Evolutionary conservation across 1,139 yeast species (phyloP).

Genomic region (Meyerozyma athensensis): DNA sequence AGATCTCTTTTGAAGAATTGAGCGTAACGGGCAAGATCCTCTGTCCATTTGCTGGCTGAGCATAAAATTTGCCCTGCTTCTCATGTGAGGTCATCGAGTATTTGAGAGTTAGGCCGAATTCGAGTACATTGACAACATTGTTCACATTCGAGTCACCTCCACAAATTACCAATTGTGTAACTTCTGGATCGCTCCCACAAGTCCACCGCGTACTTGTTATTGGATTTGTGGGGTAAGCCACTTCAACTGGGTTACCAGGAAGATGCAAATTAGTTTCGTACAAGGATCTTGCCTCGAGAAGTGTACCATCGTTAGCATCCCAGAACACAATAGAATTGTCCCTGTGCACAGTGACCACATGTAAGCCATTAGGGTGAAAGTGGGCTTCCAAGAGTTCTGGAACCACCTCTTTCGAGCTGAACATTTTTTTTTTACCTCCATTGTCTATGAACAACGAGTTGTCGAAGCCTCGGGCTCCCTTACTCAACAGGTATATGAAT

Average conservation of each 20-base stretch:
- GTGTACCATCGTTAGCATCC: slow-evolving; percentile 77
- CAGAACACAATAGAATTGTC: slow-evolving; percentile 88
- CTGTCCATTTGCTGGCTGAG: slow-evolving; percentile 51
- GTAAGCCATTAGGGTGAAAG: slow-evolving; percentile 93
- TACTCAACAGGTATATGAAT: slow-evolving; percentile 51
- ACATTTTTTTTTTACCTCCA: slow-evolving; percentile 41
- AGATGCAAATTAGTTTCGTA: slow-evolving; percentile 61
- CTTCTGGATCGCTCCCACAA: slow-evolving; percentile 75
- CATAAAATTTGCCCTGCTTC: slow-evolving; percentile 73
- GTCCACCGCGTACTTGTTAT: slow-evolving; percentile 59
- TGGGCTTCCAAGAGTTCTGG: slow-evolving; percentile 60
- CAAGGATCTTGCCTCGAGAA: slow-evolving; percentile 70
- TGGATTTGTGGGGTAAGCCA: slow-evolving; percentile 20
- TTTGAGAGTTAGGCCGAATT: slow-evolving; percentile 77
- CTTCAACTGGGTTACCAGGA: slow-evolving; percentile 32
- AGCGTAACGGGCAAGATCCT: slow-evolving; percentile 28
- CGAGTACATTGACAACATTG: slow-evolving; percentile 58
- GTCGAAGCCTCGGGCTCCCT: slow-evolving; percentile 31
- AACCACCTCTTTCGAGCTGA: slow-evolving; percentile 36
- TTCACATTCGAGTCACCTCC: slow-evolving; percentile 58
- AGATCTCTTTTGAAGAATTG: slow-evolving; percentile 14
- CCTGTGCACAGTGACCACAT: slow-evolving; percentile 68
- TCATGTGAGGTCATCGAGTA: slow-evolving; percentile 79
- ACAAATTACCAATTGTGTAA: slow-evolving; percentile 64
- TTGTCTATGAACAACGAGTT: slow-evolving; percentile 29